A percentile compares a stretch with the other conserved stretches of the same genome.
Conservation (phyloP, 768 basidiomycete genomes). For the Cystobasidium onofrii region DNA sequence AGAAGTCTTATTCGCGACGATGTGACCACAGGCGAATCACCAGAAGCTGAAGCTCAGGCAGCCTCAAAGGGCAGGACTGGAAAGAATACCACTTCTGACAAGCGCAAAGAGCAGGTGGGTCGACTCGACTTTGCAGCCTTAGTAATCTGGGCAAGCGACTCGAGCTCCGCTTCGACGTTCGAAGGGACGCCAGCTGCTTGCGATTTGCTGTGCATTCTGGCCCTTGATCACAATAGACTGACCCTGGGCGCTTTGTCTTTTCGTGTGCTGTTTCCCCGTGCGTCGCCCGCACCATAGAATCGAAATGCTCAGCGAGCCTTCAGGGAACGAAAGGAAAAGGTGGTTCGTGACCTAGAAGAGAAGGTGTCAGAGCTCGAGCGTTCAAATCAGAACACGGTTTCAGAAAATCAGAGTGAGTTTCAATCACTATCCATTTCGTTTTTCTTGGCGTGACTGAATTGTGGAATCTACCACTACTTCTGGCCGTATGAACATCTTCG, state of each 20-base stretch:
- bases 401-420: conserved; percentile 31
- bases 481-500: too few relatives aligned
- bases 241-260: neutral
- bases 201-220: neutral
- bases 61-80: neutral
- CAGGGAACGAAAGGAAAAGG: conserved; percentile 91
- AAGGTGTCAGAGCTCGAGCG: conserved; percentile 22
- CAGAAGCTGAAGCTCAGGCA: neutral
- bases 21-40: conserved; percentile 1
- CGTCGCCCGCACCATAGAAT: conserved; percentile 83
- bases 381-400: neutral
- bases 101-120: conserved; percentile 34
- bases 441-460: neutral
- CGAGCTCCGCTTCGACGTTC: neutral
- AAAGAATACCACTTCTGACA: conserved; percentile 28
- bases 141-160: neutral
- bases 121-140: neutral
- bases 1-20: neutral
- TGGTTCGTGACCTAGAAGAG: conserved; percentile 56
- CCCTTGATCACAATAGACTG: neutral
- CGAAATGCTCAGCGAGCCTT: conserved; percentile 95
- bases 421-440: neutral
- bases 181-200: neutral
- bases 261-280: conserved; percentile 48
- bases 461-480: too few relatives aligned